Evolutionary conservation across 1,139 yeast genomes (phyloP), one percentile per base, ranked within the genome.

Genomic region (Nakaseomyces uthaithaninus): DNA sequence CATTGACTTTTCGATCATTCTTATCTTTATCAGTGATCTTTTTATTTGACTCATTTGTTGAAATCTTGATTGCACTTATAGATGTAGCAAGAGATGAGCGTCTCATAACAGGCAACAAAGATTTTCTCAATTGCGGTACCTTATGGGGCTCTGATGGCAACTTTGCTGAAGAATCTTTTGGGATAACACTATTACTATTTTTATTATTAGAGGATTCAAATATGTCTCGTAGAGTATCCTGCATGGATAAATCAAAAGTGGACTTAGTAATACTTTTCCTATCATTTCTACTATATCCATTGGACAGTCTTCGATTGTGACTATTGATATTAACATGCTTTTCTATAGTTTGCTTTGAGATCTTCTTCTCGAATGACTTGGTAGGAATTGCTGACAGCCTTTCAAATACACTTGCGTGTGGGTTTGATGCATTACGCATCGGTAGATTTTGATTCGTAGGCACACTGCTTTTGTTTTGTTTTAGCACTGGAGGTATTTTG

Each of bases 281-380:
- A 17, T 28, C 33, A 10, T 4, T 16, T 28, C 12, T 28, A 17
- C 10, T n/a, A 28, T 28, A 47, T 14, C 48, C 34, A 38, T 54
- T 56, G 12, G 52, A 46, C n/a, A 56, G 45, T 9, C 58, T 53
- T 3, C 49, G 38, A 3, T 46, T 38, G 14, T 43, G 37, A 27
- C 43, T 39, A 17, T 40, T 38, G 4, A 26, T 39, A 15, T 25
- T 11, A 25, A 44, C 30, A n/a, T 34, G 22, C 17, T 26, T 26
- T 18, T 19, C 14, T n/a, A 15, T 4, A 4, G 10, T 39, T 42
- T 45, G 46, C 6, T 44, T 33, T 4, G 44, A 36, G 2, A 52
- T 49, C 43, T 55, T 57, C 26, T 53, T 54, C 36, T 59, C 60
- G 33, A 57, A 58, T 5, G 63, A 58, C 44, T 56, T 55, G 6